Evolutionary conservation across 2,329 filamentous ascomycete genomes (phyloP).

Genomic region (Xylaria arbuscula): DNA sequence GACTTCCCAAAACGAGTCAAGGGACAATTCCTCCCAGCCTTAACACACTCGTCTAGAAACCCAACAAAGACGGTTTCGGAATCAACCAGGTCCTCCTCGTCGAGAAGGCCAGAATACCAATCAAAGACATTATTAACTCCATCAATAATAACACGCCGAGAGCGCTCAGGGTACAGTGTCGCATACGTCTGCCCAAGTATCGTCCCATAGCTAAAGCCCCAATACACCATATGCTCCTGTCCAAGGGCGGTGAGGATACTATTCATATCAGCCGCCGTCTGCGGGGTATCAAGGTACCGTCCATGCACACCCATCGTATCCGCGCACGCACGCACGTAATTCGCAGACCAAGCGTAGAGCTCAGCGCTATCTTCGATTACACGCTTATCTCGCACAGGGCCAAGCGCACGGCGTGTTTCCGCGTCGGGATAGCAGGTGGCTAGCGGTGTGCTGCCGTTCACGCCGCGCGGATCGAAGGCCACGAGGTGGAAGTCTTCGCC

Average conservation of each 20-base stretch:
- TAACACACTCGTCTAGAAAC: slow-evolving; percentile 60
- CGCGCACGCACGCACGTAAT: slow-evolving; percentile 55
- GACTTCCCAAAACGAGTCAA: slow-evolving; percentile 54
- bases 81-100: slow-evolving; percentile 55
- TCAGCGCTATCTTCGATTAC: slow-evolving; percentile 52
- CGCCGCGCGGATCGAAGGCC: slow-evolving; percentile 60
- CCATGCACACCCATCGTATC: slow-evolving; percentile 60
- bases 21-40: slow-evolving; percentile 59
- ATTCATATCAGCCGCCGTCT: slow-evolving; percentile 64
- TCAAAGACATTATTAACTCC: slow-evolving; percentile 51
- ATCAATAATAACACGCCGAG: slow-evolving; percentile 53
- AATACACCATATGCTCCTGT: slow-evolving; percentile 54
- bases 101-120: slow-evolving; percentile 56
- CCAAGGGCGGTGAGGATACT: slow-evolving; percentile 58
- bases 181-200: slow-evolving; percentile 56
- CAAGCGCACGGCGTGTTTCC: slow-evolving; percentile 48
- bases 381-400: slow-evolving; percentile 43
- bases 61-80: slow-evolving; percentile 56
- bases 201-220: slow-evolving; percentile 56
- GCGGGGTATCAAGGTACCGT: slow-evolving; percentile 60
- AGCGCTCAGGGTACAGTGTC: slow-evolving; percentile 51
- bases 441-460: slow-evolving; percentile 52
- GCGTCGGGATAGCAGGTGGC: slow-evolving; percentile 56
- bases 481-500: slow-evolving; percentile 60
- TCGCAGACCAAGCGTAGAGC: slow-evolving; percentile 56